Evolutionary conservation across 2,329 filamentous ascomycete species (phyloP).

Genomic region (Cryphonectria carpinicola): DNA sequence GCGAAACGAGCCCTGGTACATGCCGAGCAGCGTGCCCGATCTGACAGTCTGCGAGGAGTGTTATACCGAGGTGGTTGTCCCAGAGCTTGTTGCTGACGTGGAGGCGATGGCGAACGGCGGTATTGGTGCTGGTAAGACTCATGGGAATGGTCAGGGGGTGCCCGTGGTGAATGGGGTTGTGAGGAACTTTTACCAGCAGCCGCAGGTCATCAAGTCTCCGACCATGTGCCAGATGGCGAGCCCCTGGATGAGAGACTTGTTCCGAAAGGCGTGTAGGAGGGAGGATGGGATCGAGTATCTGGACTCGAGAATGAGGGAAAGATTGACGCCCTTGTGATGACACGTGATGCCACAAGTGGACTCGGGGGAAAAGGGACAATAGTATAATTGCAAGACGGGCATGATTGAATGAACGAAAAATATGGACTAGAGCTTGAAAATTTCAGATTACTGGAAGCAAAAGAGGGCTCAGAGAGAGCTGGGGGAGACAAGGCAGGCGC

Average conservation of each 20-base stretch:
- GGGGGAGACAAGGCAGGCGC: neutral
- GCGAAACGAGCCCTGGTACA: conserved; percentile 73
- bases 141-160: conserved; percentile 4
- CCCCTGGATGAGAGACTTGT: conserved; percentile 74
- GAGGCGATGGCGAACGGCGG: conserved; percentile 39
- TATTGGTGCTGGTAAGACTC: neutral
- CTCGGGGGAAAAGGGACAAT: neutral
- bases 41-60: conserved; percentile 88
- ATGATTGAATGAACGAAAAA: neutral
- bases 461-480: neutral
- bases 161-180: conserved; percentile 49
- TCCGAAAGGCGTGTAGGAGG: conserved; percentile 66
- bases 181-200: conserved; percentile 65
- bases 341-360: neutral
- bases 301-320: conserved; percentile 58
- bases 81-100: conserved; percentile 56
- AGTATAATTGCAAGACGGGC: neutral
- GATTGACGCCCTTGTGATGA: conserved; percentile 46
- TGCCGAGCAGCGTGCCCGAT: conserved; percentile 73
- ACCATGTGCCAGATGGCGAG: conserved; percentile 81
- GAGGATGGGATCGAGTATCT: conserved; percentile 68
- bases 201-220: conserved; percentile 54
- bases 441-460: neutral
- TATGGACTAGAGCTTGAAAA: neutral
- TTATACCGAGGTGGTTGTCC: conserved; percentile 78